Evolutionary conservation across 192 early-diverging fungal species (phyloP), one percentile per base, ranked within the genome.

Genomic region (Phlyctochytrium arcticum): DNA sequence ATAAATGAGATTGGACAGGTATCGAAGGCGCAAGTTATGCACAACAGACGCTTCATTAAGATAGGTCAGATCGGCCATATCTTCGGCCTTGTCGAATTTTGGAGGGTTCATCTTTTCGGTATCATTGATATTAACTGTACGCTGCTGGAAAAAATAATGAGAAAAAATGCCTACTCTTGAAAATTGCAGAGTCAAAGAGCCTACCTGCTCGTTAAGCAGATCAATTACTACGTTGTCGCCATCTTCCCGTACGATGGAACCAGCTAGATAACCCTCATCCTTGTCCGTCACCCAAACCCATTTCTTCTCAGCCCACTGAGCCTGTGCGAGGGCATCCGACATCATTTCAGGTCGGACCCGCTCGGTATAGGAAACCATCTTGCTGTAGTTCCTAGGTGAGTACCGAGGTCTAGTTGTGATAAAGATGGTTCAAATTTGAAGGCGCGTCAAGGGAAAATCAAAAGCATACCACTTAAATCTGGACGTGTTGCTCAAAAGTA

Each of bases 51-150:
- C 91, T 62, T 96, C 95, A 79, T 99, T 99, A 42, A 99, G 81
- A 74, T 95, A 88, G 10, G 93, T 94, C 57, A 99, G 69, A 46
- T 96, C 93, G 19, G 96, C 96, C 95, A 99, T 98, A 76, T 99
- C 96, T 62, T 99, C 96, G 36, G 90, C 92, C 68, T 89, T 90
- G 71, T 99, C 96, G 68, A 99, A 99, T 77, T 99, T 98, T 60
- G 96, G 96, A 55, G 96, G 96, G 54, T 99, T 99, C 91, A 98
- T 95, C 74, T 96, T 95, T 57, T 95, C 87, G 6, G 89, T 90
- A 46, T 87, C 89, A 69, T 88, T 91, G 57, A 88, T 79, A 68
- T 85, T 84, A 51, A 94, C 85, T 4, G 76, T 77, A 48, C 80
- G 76, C 70, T 89, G 86, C 86, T 89, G 65, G 17, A 6, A 35